Conservation (phyloP, 176 grass and related monocot species). For the Lolium rigidum region DNA sequence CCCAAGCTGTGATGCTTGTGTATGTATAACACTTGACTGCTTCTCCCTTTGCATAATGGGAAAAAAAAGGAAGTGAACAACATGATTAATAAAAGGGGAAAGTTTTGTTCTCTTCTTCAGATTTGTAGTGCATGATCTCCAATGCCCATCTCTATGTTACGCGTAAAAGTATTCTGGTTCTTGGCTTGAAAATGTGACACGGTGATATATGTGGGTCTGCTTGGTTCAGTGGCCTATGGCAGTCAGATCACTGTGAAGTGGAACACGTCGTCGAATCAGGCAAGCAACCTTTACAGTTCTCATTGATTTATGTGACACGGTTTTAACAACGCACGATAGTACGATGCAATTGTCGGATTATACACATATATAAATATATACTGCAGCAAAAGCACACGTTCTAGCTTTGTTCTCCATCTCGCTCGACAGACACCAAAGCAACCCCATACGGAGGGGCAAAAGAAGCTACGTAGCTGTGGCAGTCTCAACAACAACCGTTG, state of each 20-base stretch:
- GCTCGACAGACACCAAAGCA: neutral
- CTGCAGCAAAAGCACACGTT: neutral
- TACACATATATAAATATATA: neutral
- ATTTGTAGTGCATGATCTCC: neutral
- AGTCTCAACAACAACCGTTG: neutral
- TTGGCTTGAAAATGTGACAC: neutral
- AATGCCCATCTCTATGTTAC: neutral
- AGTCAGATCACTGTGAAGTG: too few relatives aligned
- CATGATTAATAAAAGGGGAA: slow-evolving; percentile 37
- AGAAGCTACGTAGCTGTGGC: neutral
- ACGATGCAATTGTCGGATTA: neutral
- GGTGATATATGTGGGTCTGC: too few relatives aligned
- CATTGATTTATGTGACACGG: neutral
- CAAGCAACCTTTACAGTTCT: neutral
- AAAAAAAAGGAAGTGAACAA: slow-evolving; percentile 30
- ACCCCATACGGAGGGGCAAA: neutral
- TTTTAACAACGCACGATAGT: too few relatives aligned
- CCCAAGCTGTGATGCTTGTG: slow-evolving; percentile 48
- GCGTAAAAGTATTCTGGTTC: neutral
- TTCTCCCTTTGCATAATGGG: slow-evolving; percentile 45
- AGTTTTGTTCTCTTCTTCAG: slow-evolving; percentile 15
- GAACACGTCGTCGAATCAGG: too few relatives aligned
- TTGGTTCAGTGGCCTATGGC: too few relatives aligned
- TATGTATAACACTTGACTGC: slow-evolving; percentile 53
- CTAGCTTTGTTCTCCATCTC: neutral